Base-by-base conservation (phyloP, 352 stramenopile species). In the Phytophthora cactorum region DNA sequence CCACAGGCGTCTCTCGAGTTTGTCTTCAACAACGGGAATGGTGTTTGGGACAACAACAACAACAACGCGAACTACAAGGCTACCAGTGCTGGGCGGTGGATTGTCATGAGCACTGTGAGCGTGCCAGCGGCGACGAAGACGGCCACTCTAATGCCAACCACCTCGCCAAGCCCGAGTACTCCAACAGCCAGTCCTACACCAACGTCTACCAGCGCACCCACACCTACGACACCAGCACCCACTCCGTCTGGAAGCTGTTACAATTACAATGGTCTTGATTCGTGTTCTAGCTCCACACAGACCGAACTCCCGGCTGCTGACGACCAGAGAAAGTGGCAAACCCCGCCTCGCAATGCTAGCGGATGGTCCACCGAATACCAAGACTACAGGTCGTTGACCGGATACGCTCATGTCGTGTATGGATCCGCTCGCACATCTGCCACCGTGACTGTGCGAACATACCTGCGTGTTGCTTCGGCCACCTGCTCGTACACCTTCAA, bases 401-500 rank as follows among this genome's bases (percentile, higher is more conserved):
- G 76, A 15, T 87, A 87, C 52, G 74, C 76, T 3, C 61, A 83
- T 29, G 79, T 85, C 1, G 59, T 75, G 12, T 88, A 88, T 65
- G 65, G 51, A 22, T 66, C 63, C 0, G 47, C 27, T 17, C 71
- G 76, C 2, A 70, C 43, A 28, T 78, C 74, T 3, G 79, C 79
- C 11, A 84, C 66, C 7, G 76, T 87, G 17, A 70, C 70, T 5
- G 77, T 80, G 7, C 74, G 77, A 12, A 84, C 76, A 1, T 56
- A 59, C 11, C 54, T 86, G 1, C 75, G 77, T 3, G 65, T 77
- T 29, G 14, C 55, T 4, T 39, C 61, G 0, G 44, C 69, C 0
- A 63, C 62, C 4, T 88, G 79, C 14, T 56, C 55, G 28, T 88
- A 80, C 73, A 72, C 32, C 4, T 88, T 76, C 53, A 88, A 86